These are phyloP conservation scores for Dactylellina leptospora DNA, from an alignment of 2,329 filamentous ascomycete genomes.

Conservation along the genomic window DNA sequence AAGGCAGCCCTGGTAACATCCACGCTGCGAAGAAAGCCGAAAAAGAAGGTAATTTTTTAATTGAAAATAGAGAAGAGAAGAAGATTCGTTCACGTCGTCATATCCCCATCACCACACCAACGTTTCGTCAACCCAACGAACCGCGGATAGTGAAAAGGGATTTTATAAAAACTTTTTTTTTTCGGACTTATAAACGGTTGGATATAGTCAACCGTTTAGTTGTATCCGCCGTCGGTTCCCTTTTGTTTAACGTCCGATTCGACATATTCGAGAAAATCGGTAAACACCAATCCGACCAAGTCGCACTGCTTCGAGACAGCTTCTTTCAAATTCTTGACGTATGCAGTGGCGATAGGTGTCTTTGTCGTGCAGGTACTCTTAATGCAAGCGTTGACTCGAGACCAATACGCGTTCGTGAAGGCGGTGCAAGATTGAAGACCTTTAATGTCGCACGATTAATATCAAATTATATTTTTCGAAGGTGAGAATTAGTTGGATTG, in stretches of 20 bases:
- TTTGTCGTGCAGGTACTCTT: constrained; percentile 5
- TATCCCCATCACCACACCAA: too few species aligned
- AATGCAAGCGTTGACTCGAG: constrained; percentile 17
- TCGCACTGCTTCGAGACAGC: constrained; percentile 12
- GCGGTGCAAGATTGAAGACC: constrained; percentile 25
- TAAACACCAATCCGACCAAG: constrained; percentile 5
- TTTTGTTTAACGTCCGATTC: constrained; percentile 7
- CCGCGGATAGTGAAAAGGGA: too few species aligned
- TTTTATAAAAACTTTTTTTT: neutral
- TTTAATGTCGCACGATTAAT: neutral
- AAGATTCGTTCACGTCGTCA: too few species aligned
- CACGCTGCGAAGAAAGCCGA: neutral
- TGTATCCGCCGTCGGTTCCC: neutral
- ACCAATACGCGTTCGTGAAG: constrained; percentile 31
- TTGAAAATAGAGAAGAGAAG: neutral
- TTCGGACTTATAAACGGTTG: neutral
- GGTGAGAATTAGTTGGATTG: neutral
- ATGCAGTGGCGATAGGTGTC: neutral
- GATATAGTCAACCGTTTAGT: neutral
- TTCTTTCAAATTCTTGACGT: constrained; percentile 17
- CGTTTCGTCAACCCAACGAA: too few species aligned
- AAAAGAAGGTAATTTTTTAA: neutral
- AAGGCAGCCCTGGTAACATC: neutral
- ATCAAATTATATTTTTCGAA: neutral
- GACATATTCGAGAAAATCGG: neutral